phyloP scores from a whole-genome alignment of 1,284 basidiomycete species.

The Mycena sp. region DNA sequence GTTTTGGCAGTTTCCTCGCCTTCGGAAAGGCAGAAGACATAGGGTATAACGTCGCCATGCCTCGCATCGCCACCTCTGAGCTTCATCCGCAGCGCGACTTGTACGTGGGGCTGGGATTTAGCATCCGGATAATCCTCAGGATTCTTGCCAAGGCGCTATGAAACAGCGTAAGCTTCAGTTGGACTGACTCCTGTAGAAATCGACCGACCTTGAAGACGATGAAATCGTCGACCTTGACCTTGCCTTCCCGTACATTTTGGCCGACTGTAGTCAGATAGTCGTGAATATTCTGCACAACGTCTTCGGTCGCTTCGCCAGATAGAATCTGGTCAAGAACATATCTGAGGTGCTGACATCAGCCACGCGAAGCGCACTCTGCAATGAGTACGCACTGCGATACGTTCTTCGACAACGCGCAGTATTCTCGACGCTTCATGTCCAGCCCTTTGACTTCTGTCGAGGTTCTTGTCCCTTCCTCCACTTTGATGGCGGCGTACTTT shows the following conservation, averaged over 20 bases:
- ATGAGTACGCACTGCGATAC: slow-evolving; percentile 81
- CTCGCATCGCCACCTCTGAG: slow-evolving; percentile 83
- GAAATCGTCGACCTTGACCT: slow-evolving; percentile 90
- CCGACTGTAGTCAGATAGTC: slow-evolving; percentile 87
- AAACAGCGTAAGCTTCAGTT: slow-evolving; percentile 2
- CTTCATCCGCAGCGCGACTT: slow-evolving; percentile 95
- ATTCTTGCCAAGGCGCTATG: slow-evolving; percentile 90
- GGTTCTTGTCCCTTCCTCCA: slow-evolving; percentile 81
- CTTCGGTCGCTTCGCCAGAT: slow-evolving; percentile 91
- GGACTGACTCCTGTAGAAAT: background rate
- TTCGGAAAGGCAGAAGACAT: slow-evolving; percentile 90
- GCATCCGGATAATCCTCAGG: slow-evolving; percentile 97
- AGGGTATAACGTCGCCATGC: slow-evolving; percentile 94
- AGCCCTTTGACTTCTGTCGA: slow-evolving; percentile 95
- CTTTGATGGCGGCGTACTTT: slow-evolving; percentile 98
- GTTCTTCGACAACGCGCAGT: slow-evolving; percentile 91
- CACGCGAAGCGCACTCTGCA: background rate
- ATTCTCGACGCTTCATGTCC: slow-evolving; percentile 99
- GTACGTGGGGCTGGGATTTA: slow-evolving; percentile 96
- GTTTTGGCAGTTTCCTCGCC: slow-evolving; percentile 80
- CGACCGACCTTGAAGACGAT: slow-evolving; percentile 87
- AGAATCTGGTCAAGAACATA: slow-evolving; percentile 92
- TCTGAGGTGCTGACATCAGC: slow-evolving; percentile 51
- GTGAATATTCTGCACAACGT: slow-evolving; percentile 92
- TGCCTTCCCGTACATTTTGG: slow-evolving; percentile 80